Base-by-base conservation (phyloP, 1,284 basidiomycete species). In the Sutorius eximius region DNA sequence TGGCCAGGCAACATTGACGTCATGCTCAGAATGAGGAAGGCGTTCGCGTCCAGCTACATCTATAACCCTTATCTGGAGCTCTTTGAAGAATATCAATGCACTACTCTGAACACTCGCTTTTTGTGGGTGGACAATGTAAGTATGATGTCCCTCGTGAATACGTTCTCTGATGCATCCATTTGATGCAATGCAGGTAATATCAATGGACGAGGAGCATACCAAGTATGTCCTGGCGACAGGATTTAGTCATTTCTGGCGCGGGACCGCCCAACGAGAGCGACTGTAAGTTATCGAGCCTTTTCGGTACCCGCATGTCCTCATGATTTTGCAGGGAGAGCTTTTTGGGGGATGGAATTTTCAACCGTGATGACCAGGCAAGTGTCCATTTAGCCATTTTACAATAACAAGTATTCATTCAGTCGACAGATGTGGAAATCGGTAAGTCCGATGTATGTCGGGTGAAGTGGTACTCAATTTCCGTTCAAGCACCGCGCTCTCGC, bases 1-100 rank as follows among this genome's bases (percentile, higher is more conserved):
- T 87, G 85, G 83, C 86, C 85, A 5, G 87, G 87, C 18, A 89
- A 89, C 64, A 72, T 89, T 58, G 87, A 89, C 65, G 66, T 89
- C 37, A 73, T 88, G 52, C 65, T 86, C 40, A 74, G 72, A 55
- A 77, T 86, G 73, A 74, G 79, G 62, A 73, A 73, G 24, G 77
- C 79, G 1, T 79, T 82, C 67, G 77, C 79, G 61, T 80, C 75
- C 27, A 78, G 76, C 55, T 88, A 89, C 63, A 72, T 85, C 10
- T 75, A 81, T 38, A 81, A 85, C 50, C 80, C 82, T 4, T 87
- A 85, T 61, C 74, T 80, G n/a, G 73, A 78, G 34, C 74, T 87
- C 13, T 87, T 88, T 59, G 76, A 86, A 58, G 81, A 87, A 66
- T 85, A 87, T 59, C 77, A 83, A 48, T 80, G 78, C 57, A 87